Evolutionary conservation across 176 grass and related monocot species (phyloP), one percentile per base, ranked within the genome.

Genomic region (Miscanthus lutarioriparius): DNA sequence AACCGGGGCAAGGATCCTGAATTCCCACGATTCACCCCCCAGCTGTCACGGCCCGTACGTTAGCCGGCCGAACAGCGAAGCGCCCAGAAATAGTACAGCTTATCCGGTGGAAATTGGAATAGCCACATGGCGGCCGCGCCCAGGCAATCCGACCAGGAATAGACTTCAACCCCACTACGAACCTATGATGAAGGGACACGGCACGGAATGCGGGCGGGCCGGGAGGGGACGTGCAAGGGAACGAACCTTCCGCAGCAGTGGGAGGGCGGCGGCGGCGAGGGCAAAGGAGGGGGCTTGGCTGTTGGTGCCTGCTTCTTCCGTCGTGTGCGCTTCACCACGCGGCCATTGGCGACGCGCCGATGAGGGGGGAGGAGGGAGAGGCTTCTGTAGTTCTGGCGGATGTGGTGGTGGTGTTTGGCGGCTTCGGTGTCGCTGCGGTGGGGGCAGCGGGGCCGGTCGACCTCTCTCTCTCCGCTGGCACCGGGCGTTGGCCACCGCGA

Each of bases 401-500:
- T 68, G 78, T 10, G 67, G 16, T 15, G 0, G 32, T 10, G 68
- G 68, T 68, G 76, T 74, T 70, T 81, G 84, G 89, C 75, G 32
- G 80, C 59, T 83, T 86, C 1, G 79, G 43, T 64, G 47, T 38
- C 61, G 62, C 49, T 35, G 74, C 26, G 54, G 37, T 40, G 45
- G 48, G 64, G 22, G 26, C 33, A 30, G 49, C 20, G 75, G 78
- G 72, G 27, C 63, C 28, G 10, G 73, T 27, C 12, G 13, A 39
- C 10, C 65, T 47, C 74, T 6, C 75, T 83, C 27, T 75, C 75
- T 83, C 68, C 74, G 84, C 80, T 79, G 80, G 63, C 74, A 78
- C 65, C 4, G 7, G n/a, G 16, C 49, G 77, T 4, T 70, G 74
- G n/a, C 61, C 75, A 56, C 49, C 69, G 80, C 51, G 63, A 61